phyloP scores from a whole-genome alignment of 73 alveolate species.

The Paraurostyla sp. region DNA sequence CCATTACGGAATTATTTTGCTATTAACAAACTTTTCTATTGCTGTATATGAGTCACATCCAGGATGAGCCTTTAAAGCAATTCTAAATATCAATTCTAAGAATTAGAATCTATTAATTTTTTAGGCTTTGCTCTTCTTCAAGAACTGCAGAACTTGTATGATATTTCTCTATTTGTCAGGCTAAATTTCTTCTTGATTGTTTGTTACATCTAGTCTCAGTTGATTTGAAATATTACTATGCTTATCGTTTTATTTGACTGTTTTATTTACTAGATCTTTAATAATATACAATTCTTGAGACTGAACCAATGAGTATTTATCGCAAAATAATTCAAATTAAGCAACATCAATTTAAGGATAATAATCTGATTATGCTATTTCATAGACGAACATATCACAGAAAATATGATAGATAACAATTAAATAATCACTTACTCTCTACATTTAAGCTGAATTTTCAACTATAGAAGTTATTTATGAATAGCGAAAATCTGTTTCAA shows the following conservation, averaged over 20 bases:
- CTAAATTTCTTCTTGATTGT: neutral
- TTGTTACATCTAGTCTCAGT: neutral
- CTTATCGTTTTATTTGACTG: neutral
- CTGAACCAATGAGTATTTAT: too few relatives aligned
- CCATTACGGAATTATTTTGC: neutral
- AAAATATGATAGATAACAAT: neutral
- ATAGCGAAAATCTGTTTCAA: conserved; percentile 23
- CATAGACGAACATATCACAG: conserved; percentile 16
- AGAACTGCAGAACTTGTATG: neutral
- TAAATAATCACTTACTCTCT: conserved; percentile 6
- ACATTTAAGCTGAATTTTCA: conserved; percentile 28
- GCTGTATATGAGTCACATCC: neutral
- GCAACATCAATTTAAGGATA: neutral
- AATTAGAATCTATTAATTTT: neutral
- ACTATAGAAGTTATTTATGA: conserved; percentile 1
- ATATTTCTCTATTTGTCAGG: neutral
- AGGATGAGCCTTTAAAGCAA: neutral
- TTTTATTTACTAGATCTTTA: neutral
- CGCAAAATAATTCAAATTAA: neutral
- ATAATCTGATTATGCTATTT: neutral
- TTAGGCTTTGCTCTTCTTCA: neutral
- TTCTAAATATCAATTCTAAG: conserved; percentile 2
- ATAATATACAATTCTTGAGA: too few relatives aligned
- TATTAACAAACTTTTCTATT: neutral
- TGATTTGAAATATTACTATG: too few relatives aligned